These are phyloP conservation scores for Ascocoryne sarcoides DNA, from an alignment of 2,329 filamentous ascomycete species.

Conservation along the genomic window DNA sequence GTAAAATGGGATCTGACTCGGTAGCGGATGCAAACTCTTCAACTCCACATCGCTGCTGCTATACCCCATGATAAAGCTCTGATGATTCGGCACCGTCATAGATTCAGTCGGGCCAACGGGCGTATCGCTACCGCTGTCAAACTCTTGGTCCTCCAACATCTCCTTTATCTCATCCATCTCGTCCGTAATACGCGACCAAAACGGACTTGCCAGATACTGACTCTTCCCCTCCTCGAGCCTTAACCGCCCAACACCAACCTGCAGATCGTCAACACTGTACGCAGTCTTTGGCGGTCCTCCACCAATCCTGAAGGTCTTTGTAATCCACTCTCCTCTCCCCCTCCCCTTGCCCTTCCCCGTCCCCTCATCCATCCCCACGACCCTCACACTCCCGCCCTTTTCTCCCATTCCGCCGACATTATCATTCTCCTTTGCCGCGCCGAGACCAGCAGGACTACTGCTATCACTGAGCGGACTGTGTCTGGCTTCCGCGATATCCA, in stretches of 20 bases:
- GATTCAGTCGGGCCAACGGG: conserved; percentile 33
- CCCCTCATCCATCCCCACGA: conserved; percentile 25
- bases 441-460: conserved; percentile 5
- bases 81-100: conserved; percentile 55
- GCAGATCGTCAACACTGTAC: conserved; percentile 38
- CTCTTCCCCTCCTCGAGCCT: conserved; percentile 61
- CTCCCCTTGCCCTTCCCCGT: conserved; percentile 16
- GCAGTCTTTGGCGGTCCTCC: conserved; percentile 19
- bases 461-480: conserved; percentile 21
- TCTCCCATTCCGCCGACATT: conserved; percentile 5
- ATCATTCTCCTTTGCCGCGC: conserved; percentile 15
- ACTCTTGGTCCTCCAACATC: conserved; percentile 24
- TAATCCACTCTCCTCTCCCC: conserved; percentile 16
- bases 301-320: conserved; percentile 17
- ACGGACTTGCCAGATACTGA: conserved; percentile 67
- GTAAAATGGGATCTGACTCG: conserved; percentile 55
- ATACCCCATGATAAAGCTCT: conserved; percentile 66
- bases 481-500: conserved; percentile 31
- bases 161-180: conserved; percentile 38
- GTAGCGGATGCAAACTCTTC: conserved; percentile 52
- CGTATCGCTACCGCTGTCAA: conserved; percentile 20
- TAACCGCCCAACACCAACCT: conserved; percentile 46
- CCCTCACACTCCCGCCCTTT: conserved; percentile 13
- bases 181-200: conserved; percentile 67
- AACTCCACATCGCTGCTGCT: conserved; percentile 63